Evolutionary conservation across 1,139 yeast species (phyloP).

Genomic region (Yamadazyma oceani): DNA sequence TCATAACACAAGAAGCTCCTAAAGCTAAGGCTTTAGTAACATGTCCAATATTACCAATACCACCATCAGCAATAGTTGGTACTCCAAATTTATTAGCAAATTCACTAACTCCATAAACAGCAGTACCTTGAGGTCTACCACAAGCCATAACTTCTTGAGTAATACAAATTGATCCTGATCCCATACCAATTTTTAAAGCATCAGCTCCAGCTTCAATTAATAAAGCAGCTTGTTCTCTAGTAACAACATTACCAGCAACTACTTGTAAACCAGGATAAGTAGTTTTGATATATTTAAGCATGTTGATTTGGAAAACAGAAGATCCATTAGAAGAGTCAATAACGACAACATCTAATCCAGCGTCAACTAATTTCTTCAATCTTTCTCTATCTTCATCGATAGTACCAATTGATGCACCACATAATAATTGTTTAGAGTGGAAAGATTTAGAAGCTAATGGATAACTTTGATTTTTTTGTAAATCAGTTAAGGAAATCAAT

Average conservation of each 20-base stretch:
- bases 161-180: constrained; percentile 98
- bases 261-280: constrained; percentile 80
- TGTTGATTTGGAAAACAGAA: constrained; percentile 88
- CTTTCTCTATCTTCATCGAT: constrained; percentile 86
- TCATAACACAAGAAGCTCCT: constrained; percentile 98
- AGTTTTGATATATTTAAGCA: constrained; percentile 88
- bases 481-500: constrained; percentile 90
- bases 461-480: constrained; percentile 91
- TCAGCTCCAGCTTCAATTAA: constrained; percentile 97
- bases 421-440: constrained; percentile 89
- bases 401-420: constrained; percentile 99
- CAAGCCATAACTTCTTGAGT: constrained; percentile 99
- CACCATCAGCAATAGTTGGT: constrained; percentile 99
- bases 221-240: constrained; percentile 98
- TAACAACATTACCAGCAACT: constrained; percentile 97
- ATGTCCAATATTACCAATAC: constrained; percentile 98
- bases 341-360: constrained; percentile 96
- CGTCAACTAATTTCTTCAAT: constrained; percentile 80
- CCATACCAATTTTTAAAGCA: constrained; percentile 99
- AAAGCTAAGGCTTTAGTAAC: constrained; percentile 94
- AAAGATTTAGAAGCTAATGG: constrained; percentile 95
- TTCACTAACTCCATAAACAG: constrained; percentile 84
- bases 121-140: constrained; percentile 99
- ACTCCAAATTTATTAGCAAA: constrained; percentile 89
- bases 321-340: constrained; percentile 98